These are phyloP conservation scores for Quercus aquifolioides DNA, from an alignment of 306 rosid species.

Conservation along the genomic window DNA sequence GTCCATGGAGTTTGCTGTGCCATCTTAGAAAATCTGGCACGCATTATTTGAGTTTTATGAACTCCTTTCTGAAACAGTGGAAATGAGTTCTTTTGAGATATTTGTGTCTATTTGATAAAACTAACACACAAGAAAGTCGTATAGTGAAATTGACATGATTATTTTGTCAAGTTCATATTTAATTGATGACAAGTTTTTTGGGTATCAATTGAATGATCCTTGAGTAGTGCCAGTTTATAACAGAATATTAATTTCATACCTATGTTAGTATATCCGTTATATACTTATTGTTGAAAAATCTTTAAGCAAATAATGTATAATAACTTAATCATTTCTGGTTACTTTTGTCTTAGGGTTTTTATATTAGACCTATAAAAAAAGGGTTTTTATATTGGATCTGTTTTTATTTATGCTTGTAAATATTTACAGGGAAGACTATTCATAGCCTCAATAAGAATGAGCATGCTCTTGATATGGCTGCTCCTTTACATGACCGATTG, in stretches of 20 bases:
- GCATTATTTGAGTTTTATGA: neutral
- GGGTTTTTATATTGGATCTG: neutral
- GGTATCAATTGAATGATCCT: neutral
- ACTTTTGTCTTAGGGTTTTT: too few relatives aligned
- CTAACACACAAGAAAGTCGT: neutral
- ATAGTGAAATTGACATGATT: neutral
- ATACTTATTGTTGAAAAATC: neutral
- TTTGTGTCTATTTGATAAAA: neutral
- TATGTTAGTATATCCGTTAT: neutral
- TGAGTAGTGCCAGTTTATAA: neutral
- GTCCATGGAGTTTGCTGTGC: neutral
- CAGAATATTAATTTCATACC: neutral
- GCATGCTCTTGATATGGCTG: conserved; percentile 94
- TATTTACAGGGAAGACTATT: conserved; percentile 72
- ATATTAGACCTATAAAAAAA: too few relatives aligned
- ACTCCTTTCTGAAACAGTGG: neutral
- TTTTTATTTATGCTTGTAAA: conserved; percentile 12
- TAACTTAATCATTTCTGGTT: too few relatives aligned
- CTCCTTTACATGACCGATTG: conserved; percentile 68
- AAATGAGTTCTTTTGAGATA: neutral
- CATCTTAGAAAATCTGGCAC: neutral
- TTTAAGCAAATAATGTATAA: neutral
- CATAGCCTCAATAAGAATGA: conserved; percentile 93
- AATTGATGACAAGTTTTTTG: neutral
- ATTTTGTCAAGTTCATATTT: neutral